Base-by-base conservation (phyloP, 306 rosid species). In the Dalbergia cultrata region DNA sequence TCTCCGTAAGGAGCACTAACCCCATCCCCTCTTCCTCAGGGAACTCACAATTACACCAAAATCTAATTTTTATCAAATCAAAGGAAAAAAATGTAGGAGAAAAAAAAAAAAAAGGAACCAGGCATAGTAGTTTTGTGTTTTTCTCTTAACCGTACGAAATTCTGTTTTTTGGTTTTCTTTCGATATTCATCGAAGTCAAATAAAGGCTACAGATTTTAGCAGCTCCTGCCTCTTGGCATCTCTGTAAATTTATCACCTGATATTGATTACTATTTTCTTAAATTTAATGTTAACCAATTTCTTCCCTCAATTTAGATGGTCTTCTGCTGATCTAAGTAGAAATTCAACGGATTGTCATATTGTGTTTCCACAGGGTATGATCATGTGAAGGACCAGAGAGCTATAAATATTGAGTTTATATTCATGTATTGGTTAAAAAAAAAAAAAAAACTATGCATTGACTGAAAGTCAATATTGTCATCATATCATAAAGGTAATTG, bases 1-100 rank as follows among this genome's bases (percentile, higher is more conserved):
- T 89, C 83, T 87, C 92, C 90, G 74, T 81, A 79, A 90, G 90
- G 99, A 93, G 66, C 90, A 84, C 98, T 93, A 90, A 95, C 93
- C 86, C 87, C 64, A 66, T 62, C 74, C 87, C 92, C 80, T 63
- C 77, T 50, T 77, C 73, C 12, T 74, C 52, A 88, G 91, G 85
- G 85, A 56, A 57, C 86, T 85, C 86, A 88, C 86, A 85, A 87
- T 75, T 87, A 91, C 81, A 91, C 89, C 80, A 70, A 80, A 83
- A 83, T 67, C 87, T 86, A 84, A 41, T 89, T 92, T 87, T 86
- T n/a, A 22, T 77, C 76, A 78, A 75, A 76, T 39, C 71, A 22
- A 80, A 74, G 54, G 16, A 56, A 66, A 49, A 12, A 50, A 44
- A 53, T 57, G 7, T n/a, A 35, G 79, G 64, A 54, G 54, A 56